A percentile compares a stretch with the other conserved stretches of the same genome.
phyloP scores from a whole-genome alignment of 306 rosid genomes.

The Acacia acuminata region DNA sequence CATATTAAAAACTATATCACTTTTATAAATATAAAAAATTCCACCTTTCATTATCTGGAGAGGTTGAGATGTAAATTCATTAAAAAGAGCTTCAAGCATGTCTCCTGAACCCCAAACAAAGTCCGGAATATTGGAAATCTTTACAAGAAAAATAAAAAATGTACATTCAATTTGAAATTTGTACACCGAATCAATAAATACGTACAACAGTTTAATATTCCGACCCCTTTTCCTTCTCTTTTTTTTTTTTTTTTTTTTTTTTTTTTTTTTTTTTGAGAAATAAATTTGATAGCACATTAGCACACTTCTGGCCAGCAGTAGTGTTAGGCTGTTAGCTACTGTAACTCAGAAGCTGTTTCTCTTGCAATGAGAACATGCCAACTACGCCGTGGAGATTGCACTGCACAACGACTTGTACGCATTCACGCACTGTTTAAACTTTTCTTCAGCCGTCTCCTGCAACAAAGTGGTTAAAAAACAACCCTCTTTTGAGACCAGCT shows the following conservation, averaged over 20 bases:
- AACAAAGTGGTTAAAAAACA: constrained; percentile 15
- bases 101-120: not conserved
- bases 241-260: not conserved
- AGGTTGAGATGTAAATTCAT: not conserved
- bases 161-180: not conserved
- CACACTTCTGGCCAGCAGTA: constrained; percentile 22
- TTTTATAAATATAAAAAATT: too few species aligned
- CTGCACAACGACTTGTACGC: constrained; percentile 81
- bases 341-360: constrained; percentile 6
- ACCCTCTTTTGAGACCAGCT: not conserved
- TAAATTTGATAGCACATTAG: not conserved
- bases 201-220: not conserved
- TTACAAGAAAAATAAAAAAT: not conserved
- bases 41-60: not conserved
- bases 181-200: not conserved
- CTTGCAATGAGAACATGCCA: not conserved
- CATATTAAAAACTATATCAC: too few species aligned
- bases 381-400: constrained; percentile 60
- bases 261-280: not conserved
- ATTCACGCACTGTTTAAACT: constrained; percentile 67
- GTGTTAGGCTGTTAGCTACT: not conserved
- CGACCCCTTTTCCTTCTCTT: not conserved
- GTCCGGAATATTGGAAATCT: not conserved
- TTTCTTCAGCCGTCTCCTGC: constrained; percentile 82
- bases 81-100: not conserved